Percentiles rank a stretch among this genome's conserved stretches.
phyloP scores from a whole-genome alignment of 495 filamentous ascomycete genomes.

The Penicillium dipodomyicola region DNA sequence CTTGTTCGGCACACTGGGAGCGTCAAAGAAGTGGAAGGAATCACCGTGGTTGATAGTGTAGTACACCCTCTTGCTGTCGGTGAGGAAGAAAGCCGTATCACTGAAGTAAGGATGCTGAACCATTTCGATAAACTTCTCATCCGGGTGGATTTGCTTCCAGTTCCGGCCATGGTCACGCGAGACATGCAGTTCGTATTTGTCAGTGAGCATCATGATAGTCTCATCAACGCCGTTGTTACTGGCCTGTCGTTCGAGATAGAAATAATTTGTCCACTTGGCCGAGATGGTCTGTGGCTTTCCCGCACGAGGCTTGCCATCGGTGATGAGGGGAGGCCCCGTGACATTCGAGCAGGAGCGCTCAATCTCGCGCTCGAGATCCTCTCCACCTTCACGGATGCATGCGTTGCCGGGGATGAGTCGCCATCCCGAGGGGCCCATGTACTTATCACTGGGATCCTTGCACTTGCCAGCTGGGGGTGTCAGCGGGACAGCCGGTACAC shows the following conservation, averaged over 20 bases:
- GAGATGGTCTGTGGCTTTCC: constrained; percentile 54
- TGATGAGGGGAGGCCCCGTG: constrained; percentile 37
- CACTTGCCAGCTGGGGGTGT: constrained; percentile 60
- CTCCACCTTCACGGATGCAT: constrained; percentile 61
- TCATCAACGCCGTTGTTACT: constrained; percentile 65
- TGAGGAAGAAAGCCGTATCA: constrained; percentile 83
- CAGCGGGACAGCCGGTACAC: constrained; percentile 56
- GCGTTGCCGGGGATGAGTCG: constrained; percentile 87
- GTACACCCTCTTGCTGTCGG: constrained; percentile 60
- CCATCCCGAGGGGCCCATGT: constrained; percentile 83
- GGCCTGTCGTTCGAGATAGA: constrained; percentile 80
- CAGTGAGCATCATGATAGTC: constrained; percentile 78
- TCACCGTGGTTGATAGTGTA: constrained; percentile 76
- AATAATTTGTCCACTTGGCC: constrained; percentile 57
- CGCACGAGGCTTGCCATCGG: constrained; percentile 60
- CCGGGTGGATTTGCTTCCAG: constrained; percentile 63
- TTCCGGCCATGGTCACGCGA: constrained; percentile 82
- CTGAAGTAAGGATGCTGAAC: constrained; percentile 74
- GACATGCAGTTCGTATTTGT: constrained; percentile 61
- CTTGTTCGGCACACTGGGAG: constrained; percentile 43
- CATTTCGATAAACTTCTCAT: constrained; percentile 63
- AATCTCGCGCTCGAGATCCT: constrained; percentile 43
- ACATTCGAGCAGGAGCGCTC: constrained; percentile 52
- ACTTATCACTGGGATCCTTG: constrained; percentile 63
- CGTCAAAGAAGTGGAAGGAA: constrained; percentile 64